Evolutionary conservation across 2,329 filamentous ascomycete species (phyloP).

Genomic region (Paraphoma sp.): DNA sequence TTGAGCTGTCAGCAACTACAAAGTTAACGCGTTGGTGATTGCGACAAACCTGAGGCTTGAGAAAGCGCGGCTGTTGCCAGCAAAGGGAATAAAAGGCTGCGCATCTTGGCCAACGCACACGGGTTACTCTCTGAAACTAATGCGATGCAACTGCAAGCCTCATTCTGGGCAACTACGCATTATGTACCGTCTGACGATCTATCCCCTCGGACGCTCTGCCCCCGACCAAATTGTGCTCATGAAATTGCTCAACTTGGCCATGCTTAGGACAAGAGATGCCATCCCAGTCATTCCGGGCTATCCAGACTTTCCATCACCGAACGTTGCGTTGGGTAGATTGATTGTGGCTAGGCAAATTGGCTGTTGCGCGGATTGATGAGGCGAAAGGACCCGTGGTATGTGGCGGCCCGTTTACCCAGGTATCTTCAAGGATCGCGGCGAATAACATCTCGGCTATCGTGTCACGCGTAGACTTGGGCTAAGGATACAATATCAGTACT

Average conservation of each 20-base stretch:
- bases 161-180: slow-evolving; percentile 10
- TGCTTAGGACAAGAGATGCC: slow-evolving; percentile 9
- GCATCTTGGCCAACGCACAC: slow-evolving; percentile 26
- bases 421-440: slow-evolving; percentile 26
- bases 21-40: not conserved
- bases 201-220: slow-evolving; percentile 4
- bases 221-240: slow-evolving; percentile 13
- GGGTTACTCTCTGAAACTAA: not conserved
- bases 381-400: slow-evolving; percentile 27
- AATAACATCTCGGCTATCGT: slow-evolving; percentile 26
- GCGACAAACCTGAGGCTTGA: slow-evolving; percentile 27
- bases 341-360: slow-evolving; percentile 25
- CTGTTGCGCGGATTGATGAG: slow-evolving; percentile 33
- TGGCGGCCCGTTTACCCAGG: slow-evolving; percentile 42
- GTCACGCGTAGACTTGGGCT: slow-evolving; percentile 14
- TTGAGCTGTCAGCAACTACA: slow-evolving; percentile 12
- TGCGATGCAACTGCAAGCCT: not conserved
- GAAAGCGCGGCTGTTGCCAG: slow-evolving; percentile 29
- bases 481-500: slow-evolving; percentile 18
- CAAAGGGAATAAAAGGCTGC: slow-evolving; percentile 28
- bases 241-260: slow-evolving; percentile 29
- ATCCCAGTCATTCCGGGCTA: slow-evolving; percentile 6
- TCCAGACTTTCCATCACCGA: not conserved
- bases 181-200: slow-evolving; percentile 25
- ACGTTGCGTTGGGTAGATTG: slow-evolving; percentile 14